Evolutionary conservation across 2,329 filamentous ascomycete genomes (phyloP).

Genomic region (Epicoccum sorghinum): DNA sequence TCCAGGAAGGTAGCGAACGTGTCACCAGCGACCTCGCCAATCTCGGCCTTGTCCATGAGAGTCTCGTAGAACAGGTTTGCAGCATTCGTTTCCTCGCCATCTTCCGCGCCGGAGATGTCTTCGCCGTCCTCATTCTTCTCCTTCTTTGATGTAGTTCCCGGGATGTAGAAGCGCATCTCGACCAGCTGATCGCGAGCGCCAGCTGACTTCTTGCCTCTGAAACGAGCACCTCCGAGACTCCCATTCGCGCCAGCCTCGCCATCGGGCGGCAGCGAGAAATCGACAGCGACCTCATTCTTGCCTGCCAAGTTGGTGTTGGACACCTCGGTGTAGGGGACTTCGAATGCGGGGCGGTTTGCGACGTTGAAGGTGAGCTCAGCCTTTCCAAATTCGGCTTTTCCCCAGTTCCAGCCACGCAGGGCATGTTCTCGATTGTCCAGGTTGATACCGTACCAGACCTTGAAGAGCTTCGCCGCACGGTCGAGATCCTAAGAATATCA

Average conservation of each 20-base stretch:
- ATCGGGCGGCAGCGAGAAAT: conserved; percentile 80
- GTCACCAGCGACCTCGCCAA: conserved; percentile 97
- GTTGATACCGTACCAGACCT: conserved; percentile 95
- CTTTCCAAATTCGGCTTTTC: conserved; percentile 95
- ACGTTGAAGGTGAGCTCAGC: conserved; percentile 96
- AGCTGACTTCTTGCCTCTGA: conserved; percentile 85
- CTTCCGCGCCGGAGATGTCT: conserved; percentile 60
- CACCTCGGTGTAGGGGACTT: conserved; percentile 96
- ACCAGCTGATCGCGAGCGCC: conserved; percentile 91
- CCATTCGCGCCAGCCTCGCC: conserved; percentile 76
- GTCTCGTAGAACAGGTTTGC: conserved; percentile 98
- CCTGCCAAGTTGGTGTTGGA: conserved; percentile 97
- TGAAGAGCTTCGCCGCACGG: conserved; percentile 89
- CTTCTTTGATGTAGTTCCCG: conserved; percentile 76
- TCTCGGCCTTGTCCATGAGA: conserved; percentile 97
- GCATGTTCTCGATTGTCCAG: conserved; percentile 94
- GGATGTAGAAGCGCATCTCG: conserved; percentile 99
- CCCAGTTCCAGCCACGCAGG: conserved; percentile 98
- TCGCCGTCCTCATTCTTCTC: conserved; percentile 76
- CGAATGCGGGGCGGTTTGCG: conserved; percentile 93
- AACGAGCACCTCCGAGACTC: conserved; percentile 72
- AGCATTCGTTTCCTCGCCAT: conserved; percentile 84
- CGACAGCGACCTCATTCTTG: conserved; percentile 96
- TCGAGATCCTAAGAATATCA: conserved; percentile 74
- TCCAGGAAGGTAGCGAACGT: conserved; percentile 97